Conservation (phyloP, 352 stramenopile species). For the Globisporangium echinulatum region DNA sequence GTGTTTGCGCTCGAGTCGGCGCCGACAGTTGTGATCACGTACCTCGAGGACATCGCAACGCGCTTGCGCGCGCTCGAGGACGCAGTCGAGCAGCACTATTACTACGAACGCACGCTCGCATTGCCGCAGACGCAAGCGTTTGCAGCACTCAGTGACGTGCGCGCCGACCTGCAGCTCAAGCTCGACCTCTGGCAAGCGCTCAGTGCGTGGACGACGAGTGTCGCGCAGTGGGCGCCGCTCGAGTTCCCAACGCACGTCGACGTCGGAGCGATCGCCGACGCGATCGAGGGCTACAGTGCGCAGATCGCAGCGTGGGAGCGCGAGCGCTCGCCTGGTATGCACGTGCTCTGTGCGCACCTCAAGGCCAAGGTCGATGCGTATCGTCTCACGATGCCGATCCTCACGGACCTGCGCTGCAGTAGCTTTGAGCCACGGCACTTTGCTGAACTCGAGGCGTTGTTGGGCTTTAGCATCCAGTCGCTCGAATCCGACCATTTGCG, state of each 20-base stretch:
- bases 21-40: constrained; percentile 38
- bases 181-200: constrained; percentile 72
- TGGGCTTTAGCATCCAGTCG: constrained; percentile 74
- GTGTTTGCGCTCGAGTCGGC: constrained; percentile 49
- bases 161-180: constrained; percentile 73
- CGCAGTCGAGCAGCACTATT: constrained; percentile 32
- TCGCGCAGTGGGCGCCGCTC: constrained; percentile 37
- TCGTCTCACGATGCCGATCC: constrained; percentile 68
- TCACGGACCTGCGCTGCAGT: constrained; percentile 47
- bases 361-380: constrained; percentile 82
- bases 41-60: constrained; percentile 31
- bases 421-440: constrained; percentile 69
- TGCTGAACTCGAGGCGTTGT: constrained; percentile 37
- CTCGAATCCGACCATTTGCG: constrained; percentile 8
- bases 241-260: constrained; percentile 67
- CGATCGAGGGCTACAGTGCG: constrained; percentile 54
- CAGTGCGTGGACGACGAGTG: constrained; percentile 51
- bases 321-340: constrained; percentile 38
- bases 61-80: constrained; percentile 27
- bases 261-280: constrained; percentile 51
- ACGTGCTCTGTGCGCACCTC: constrained; percentile 41
- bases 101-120: constrained; percentile 48
- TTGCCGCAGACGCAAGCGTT: constrained; percentile 64
- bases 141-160: constrained; percentile 70
- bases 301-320: constrained; percentile 47